phyloP scores from a whole-genome alignment of 345 rosid genomes.

The Sonneratia caseolaris region DNA sequence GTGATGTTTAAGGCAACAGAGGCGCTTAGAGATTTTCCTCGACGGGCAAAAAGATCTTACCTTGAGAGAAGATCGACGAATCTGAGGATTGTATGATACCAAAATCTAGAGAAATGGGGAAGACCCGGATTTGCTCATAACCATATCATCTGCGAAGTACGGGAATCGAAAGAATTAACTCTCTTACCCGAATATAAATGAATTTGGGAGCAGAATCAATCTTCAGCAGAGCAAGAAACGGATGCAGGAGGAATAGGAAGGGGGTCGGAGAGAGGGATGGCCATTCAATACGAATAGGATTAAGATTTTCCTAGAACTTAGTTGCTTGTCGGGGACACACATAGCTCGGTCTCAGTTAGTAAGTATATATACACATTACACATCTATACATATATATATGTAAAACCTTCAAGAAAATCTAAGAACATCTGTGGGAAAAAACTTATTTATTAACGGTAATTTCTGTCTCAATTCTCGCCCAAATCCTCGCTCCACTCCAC shows the following conservation, averaged over 20 bases:
- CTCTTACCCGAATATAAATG: neutral
- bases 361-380: neutral
- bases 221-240: neutral
- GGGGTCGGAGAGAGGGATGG: no score
- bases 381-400: neutral
- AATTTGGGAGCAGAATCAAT: neutral
- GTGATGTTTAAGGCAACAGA: neutral
- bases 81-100: neutral
- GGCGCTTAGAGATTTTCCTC: neutral
- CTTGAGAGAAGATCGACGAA: neutral
- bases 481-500: constrained; percentile 40
- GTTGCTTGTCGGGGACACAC: neutral
- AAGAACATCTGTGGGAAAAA: constrained; percentile 18
- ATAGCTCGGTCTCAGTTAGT: neutral
- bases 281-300: neutral
- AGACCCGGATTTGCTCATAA: no score
- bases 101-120: neutral
- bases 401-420: constrained; percentile 7
- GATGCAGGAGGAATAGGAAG: neutral
- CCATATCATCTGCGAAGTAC: no score
- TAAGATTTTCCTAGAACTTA: neutral
- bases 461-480: constrained; percentile 24
- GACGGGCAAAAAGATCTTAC: neutral
- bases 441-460: neutral
- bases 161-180: no score